Base-by-base conservation (phyloP, 1,284 basidiomycete species). In the Malassezia restricta region DNA sequence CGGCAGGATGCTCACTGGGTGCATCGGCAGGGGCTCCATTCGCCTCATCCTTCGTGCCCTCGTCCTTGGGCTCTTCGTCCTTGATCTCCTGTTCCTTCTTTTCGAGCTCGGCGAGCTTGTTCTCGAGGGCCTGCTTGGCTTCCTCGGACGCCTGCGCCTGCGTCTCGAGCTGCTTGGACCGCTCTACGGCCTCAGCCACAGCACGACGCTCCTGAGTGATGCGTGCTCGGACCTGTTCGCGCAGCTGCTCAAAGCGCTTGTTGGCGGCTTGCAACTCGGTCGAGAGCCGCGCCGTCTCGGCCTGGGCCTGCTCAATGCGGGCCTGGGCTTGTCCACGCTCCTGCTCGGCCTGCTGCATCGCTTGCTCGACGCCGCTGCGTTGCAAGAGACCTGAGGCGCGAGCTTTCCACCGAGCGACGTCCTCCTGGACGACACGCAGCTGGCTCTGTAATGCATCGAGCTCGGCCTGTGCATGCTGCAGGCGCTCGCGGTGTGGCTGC, bases 311-410 rank as follows among this genome's bases (percentile, higher is more conserved):
- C 2, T 61, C 51, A 39, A 63, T 52, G 46, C 60, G 57, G 14
- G 49, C 43, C 47, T 65, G 56, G 3, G 62, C 58, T 27, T 62
- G 57, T 5, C 57, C 59, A 5, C 62, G 60, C 56, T 71, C 63
- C 46, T 65, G 57, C 55, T 71, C 67, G 24, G 56, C 62, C 53
- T 63, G 64, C 40, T 70, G 61, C 31, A 73, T 56, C 54, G 71
- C 66, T 5, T 85, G 82, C 12, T 88, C 87, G 60, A 87, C 83
- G 47, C 87, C 85, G 63, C 90, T 85, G 65, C 88, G 88, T 74
- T 79, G 82, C 43, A 92, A 77, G 30, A 91, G 77, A 54, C 86
- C 84, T 27, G 81, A 74, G 60, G 87, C 87, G 11, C 89, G 82
- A 48, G 84, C 82, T 74, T 90, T 86, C 87, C 88, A 91, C 57